Evolutionary conservation across 129 eudicot species (phyloP).

Genomic region (Dittrichia graveolens): DNA sequence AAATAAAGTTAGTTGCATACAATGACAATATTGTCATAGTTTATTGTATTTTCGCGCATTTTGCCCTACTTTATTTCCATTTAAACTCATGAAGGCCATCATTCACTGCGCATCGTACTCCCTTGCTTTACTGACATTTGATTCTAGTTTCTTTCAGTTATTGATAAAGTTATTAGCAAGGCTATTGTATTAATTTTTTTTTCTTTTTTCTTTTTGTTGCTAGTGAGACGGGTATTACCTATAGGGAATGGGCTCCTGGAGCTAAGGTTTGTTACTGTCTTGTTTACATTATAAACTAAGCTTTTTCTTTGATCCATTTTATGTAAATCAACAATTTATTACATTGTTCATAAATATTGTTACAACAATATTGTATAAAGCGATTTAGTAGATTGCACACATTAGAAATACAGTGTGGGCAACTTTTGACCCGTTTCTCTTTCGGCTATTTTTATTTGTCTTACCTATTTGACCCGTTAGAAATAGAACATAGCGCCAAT

Average conservation of each 20-base stretch:
- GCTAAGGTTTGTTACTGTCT: constrained; percentile 79
- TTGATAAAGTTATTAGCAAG: neutral
- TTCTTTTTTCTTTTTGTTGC: constrained; percentile 25
- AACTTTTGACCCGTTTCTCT: neutral
- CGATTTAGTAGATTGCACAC: neutral
- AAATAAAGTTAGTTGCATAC: no score
- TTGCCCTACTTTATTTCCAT: constrained; percentile 13
- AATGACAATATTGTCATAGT: no score
- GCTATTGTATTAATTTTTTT: constrained; percentile 17
- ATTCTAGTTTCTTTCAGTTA: neutral
- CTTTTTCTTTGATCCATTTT: neutral
- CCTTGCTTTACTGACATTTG: neutral
- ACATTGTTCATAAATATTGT: neutral
- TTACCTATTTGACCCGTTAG: neutral
- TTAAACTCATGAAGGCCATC: neutral
- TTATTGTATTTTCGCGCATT: no score
- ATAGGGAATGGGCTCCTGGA: constrained; percentile 99
- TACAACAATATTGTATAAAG: neutral
- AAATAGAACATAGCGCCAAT: neutral
- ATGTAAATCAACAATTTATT: neutral
- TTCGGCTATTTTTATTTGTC: neutral
- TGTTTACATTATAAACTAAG: neutral
- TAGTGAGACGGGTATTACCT: constrained; percentile 91
- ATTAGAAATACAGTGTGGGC: neutral
- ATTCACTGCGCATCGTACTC: neutral